Evolutionary conservation across 78 protist species (phyloP).

Genomic region (Dictyostelium intermedium): DNA sequence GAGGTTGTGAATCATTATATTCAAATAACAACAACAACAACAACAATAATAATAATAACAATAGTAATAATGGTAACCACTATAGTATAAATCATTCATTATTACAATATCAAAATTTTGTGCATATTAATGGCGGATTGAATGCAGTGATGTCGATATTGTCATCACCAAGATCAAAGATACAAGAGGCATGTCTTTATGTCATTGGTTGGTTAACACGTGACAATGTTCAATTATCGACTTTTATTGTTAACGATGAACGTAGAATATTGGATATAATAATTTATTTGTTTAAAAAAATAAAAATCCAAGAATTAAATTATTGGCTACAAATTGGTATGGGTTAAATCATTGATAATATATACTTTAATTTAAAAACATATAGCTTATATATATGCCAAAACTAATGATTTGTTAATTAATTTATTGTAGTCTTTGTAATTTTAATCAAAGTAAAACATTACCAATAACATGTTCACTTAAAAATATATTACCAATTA

Average conservation of each 20-base stretch:
- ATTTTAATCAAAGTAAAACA: slow-evolving; percentile 45
- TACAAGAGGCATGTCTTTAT: slow-evolving; percentile 52
- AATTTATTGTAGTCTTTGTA: slow-evolving; percentile 32
- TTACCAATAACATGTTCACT: slow-evolving; percentile 12
- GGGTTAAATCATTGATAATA: background rate
- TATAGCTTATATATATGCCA: no score
- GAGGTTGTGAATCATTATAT: slow-evolving; percentile 41
- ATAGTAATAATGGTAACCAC: background rate
- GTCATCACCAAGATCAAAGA: slow-evolving; percentile 38
- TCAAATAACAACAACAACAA: background rate
- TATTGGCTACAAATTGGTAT: slow-evolving; percentile 58
- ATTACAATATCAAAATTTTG: slow-evolving; percentile 20
- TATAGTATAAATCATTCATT: slow-evolving; percentile 14
- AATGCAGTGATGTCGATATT: slow-evolving; percentile 1
- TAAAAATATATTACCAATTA: slow-evolving; percentile 46
- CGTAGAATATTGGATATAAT: slow-evolving; percentile 11
- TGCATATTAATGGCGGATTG: slow-evolving; percentile 44
- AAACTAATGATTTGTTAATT: no score
- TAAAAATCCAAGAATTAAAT: slow-evolving; percentile 26
- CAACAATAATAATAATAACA: background rate
- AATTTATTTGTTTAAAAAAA: slow-evolving; percentile 11
- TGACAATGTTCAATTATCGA: slow-evolving; percentile 26
- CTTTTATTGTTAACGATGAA: background rate
- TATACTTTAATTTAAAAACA: no score
- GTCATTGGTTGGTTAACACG: slow-evolving; percentile 47